A percentile compares a stretch with the other conserved stretches of the same genome.
These are phyloP conservation scores for Vitis riparia DNA, from an alignment of 164 flowering plant genomes.

Conservation along the genomic window DNA sequence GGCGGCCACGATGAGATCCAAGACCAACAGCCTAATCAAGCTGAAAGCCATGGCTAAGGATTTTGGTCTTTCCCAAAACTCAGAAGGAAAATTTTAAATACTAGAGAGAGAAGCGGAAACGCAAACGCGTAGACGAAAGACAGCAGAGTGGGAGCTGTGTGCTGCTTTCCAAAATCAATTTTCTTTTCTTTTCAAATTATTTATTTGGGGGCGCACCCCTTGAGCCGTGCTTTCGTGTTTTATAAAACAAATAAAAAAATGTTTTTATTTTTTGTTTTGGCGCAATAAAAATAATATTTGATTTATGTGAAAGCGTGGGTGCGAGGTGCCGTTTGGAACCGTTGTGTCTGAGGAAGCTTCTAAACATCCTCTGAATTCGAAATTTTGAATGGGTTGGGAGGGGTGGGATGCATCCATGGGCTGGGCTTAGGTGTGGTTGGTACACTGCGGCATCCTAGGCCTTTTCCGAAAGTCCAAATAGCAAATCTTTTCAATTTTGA, in stretches of 20 bases:
- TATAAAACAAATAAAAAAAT: not conserved
- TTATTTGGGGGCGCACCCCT: not conserved
- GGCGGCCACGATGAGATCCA: constrained; percentile 3
- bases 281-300: too few relatives aligned
- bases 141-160: constrained; percentile 16
- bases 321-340: too few relatives aligned
- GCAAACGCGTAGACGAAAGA: constrained; percentile 7
- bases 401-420: too few relatives aligned
- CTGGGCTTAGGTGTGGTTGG: too few relatives aligned
- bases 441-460: too few relatives aligned
- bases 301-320: too few relatives aligned
- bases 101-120: not conserved
- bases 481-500: too few relatives aligned
- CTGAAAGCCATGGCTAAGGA: not conserved
- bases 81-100: too few relatives aligned
- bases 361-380: too few relatives aligned
- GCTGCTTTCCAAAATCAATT: not conserved
- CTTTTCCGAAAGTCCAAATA: too few relatives aligned
- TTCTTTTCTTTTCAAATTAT: not conserved
- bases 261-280: not conserved
- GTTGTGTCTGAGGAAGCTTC: too few relatives aligned
- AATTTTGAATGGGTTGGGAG: too few relatives aligned
- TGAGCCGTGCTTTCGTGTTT: not conserved
- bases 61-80: not conserved
- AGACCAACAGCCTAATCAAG: not conserved